Evolutionary conservation across 257 asterid species (phyloP).

Genomic region (Ocimum tenuiflorum): DNA sequence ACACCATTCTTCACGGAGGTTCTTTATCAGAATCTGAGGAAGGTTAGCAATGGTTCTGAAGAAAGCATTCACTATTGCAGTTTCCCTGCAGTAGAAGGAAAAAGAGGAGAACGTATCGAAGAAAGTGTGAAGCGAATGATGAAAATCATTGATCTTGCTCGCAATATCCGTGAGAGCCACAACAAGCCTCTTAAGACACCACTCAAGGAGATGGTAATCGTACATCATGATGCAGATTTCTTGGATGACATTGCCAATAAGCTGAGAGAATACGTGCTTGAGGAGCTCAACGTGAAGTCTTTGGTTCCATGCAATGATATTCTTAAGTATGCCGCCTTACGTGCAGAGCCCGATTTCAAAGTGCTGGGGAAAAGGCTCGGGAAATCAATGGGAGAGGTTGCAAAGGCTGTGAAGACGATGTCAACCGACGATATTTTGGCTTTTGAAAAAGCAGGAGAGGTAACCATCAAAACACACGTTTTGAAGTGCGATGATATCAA

Average conservation of each 20-base stretch:
- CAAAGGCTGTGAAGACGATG: constrained; percentile 75
- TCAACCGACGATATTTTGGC: constrained; percentile 73
- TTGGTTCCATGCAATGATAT: constrained; percentile 77
- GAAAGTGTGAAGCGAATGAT: constrained; percentile 86
- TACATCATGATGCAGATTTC: constrained; percentile 84
- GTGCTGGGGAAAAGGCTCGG: constrained; percentile 83
- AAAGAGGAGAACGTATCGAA: constrained; percentile 83
- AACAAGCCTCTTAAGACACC: constrained; percentile 91
- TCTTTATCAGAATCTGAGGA: constrained; percentile 83
- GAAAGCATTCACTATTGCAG: constrained; percentile 89
- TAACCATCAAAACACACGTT: constrained; percentile 41
- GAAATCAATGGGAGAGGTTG: constrained; percentile 76
- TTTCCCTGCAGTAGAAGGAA: constrained; percentile 82
- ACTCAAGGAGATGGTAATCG: constrained; percentile 85
- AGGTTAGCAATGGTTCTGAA: constrained; percentile 53
- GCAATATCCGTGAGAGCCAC: constrained; percentile 91
- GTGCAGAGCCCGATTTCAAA: constrained; percentile 98
- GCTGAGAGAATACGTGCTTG: constrained; percentile 78
- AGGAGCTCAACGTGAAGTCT: constrained; percentile 87
- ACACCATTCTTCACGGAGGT: constrained; percentile 95
- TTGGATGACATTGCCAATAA: constrained; percentile 73
- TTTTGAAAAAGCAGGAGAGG: constrained; percentile 76
- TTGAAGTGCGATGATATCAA: constrained; percentile 74
- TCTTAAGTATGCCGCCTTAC: constrained; percentile 66
- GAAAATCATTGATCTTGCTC: constrained; percentile 77